Evolutionary conservation across 768 basidiomycete genomes (phyloP).

Genomic region (Dictyophora rubrovolvata): DNA sequence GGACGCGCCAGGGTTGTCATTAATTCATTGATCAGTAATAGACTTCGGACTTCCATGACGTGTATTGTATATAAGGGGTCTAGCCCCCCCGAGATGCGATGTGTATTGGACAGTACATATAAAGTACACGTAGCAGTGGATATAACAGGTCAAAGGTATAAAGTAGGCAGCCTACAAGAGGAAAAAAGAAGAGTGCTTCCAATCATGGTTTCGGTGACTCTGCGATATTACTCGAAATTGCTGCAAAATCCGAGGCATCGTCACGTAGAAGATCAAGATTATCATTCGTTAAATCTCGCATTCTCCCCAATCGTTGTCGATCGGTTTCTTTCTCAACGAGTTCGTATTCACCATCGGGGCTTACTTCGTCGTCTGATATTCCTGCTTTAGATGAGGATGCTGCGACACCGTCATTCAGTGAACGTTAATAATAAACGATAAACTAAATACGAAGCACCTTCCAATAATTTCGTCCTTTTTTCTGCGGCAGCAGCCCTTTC

Average conservation of each 20-base stretch:
- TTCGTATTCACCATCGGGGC: neutral
- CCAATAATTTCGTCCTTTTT: constrained; percentile 40
- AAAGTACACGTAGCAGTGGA: too few relatives aligned
- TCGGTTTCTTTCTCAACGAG: neutral
- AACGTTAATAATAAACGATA: neutral
- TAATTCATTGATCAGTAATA: neutral
- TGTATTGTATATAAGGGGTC: neutral
- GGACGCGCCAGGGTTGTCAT: too few relatives aligned
- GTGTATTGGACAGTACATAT: too few relatives aligned
- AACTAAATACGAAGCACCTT: constrained; percentile 16
- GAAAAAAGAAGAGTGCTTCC: too few relatives aligned
- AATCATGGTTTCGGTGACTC: too few relatives aligned
- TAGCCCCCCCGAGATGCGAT: too few relatives aligned
- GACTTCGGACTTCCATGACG: neutral
- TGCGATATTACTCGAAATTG: too few relatives aligned
- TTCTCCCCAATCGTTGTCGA: neutral
- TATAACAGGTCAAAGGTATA: too few relatives aligned
- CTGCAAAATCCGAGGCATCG: too few relatives aligned
- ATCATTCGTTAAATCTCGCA: too few relatives aligned
- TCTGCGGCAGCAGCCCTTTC: constrained; percentile 72
- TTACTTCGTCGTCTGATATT: neutral
- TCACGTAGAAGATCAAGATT: too few relatives aligned
- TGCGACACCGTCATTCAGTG: neutral
- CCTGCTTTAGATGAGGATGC: neutral
- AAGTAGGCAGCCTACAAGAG: too few relatives aligned